A percentile compares a stretch with the other conserved stretches of the same genome.
Evolutionary conservation across 306 rosid species (phyloP).

Genomic region (Cucumis hystrix): DNA sequence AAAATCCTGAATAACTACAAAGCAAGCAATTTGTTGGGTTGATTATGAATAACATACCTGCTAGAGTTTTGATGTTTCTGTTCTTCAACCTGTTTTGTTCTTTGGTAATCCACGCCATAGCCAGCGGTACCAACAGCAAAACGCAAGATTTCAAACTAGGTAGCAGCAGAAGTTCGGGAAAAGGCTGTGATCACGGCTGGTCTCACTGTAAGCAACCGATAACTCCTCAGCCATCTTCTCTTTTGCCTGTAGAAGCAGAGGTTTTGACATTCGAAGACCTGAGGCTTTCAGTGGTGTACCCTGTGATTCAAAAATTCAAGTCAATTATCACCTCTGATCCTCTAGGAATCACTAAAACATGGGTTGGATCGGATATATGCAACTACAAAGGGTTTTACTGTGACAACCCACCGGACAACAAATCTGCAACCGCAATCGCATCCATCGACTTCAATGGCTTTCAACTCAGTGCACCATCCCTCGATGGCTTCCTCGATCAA

Average conservation of each 20-base stretch:
- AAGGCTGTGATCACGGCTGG: slow-evolving; percentile 17
- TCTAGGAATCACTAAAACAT: slow-evolving; percentile 42
- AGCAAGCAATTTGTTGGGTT: background rate
- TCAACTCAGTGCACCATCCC: slow-evolving; percentile 46
- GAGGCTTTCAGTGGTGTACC: slow-evolving; percentile 48
- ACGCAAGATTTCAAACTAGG: background rate
- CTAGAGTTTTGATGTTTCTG: slow-evolving; percentile 13
- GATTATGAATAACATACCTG: slow-evolving; percentile 17
- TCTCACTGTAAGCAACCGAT: slow-evolving; percentile 5
- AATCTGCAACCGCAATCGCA: slow-evolving; percentile 57
- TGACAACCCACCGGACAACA: slow-evolving; percentile 60
- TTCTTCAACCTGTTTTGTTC: slow-evolving; percentile 21
- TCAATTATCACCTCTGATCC: slow-evolving; percentile 63
- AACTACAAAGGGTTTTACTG: slow-evolving; percentile 69
- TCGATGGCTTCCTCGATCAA: slow-evolving; percentile 66
- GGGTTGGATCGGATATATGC: slow-evolving; percentile 76
- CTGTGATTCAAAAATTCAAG: slow-evolving; percentile 76
- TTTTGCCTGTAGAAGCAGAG: slow-evolving; percentile 12
- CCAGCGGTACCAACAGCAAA: slow-evolving; percentile 7
- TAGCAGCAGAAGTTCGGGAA: background rate
- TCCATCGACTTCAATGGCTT: slow-evolving; percentile 80
- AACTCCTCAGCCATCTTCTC: slow-evolving; percentile 13
- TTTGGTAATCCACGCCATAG: slow-evolving; percentile 11
- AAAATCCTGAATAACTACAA: background rate
- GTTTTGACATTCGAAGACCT: slow-evolving; percentile 45